Base-by-base conservation (phyloP, 331 rosid genomes). In the Acacia concinna region DNA sequence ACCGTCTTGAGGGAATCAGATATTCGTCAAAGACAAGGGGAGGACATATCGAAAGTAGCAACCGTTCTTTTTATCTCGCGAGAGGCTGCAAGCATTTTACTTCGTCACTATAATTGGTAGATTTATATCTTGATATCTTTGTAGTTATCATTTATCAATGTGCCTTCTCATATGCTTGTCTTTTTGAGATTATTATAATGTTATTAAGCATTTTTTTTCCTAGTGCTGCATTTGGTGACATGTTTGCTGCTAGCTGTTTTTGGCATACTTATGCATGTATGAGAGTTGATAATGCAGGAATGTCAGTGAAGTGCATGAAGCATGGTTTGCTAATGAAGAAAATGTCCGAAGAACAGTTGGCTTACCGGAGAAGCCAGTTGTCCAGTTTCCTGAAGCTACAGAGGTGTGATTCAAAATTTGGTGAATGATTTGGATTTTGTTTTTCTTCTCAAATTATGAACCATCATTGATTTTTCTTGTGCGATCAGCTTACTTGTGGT, bases 271-370 rank as follows among this genome's bases (percentile, higher is more conserved):
- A 30, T 73, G 30, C 43, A 34, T 74, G 44, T 59, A 43, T 59
- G 47, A 54, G 81, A 41, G 71, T 69, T 80, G 59, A 56, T 75
- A 37, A 87, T 73, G 75, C 88, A 93, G 97, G 97, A 89, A 84
- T 27, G 93, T 87, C 51, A 88, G 87, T 69, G 84, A 87, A 89
- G 91, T 93, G 77, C 91, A 89, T 40, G 97, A 93, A 75, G 97
- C 90, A 73, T 93, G 97, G 97, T 93, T 93, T 91, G 89, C 94
- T 25, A 90, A 89, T 75, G 97, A 93, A 87, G 87, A 82, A 47
- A 71, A 18, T 68, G 94, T 91, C 27, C 79, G 97, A 68, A 88
- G 84, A 78, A 57, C 76, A 28, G 89, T 93, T 85, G 97, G 97
- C 75, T 87, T 93, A 88, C 83, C 88, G 87, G 91, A 91, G 67